These are phyloP conservation scores for Exserohilum turcica DNA, from an alignment of 2,329 filamentous ascomycete species.

Conservation along the genomic window DNA sequence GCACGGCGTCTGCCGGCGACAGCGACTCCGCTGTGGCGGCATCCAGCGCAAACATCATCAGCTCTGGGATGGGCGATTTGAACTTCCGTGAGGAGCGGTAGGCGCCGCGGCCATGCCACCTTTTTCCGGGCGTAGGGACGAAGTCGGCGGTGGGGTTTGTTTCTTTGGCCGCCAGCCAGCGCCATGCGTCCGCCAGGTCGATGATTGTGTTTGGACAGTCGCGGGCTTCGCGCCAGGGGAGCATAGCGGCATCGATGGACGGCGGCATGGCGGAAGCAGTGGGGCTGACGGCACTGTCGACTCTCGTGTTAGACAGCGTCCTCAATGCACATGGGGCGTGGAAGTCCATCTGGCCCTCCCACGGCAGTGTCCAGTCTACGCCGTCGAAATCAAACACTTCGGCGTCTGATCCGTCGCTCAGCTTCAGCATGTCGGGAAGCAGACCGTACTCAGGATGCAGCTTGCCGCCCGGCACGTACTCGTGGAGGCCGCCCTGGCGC, in stretches of 20 bases:
- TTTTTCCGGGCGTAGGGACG: background rate
- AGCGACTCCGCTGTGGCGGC: background rate
- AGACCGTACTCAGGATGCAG: constrained; percentile 21
- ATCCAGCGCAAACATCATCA: constrained; percentile 12
- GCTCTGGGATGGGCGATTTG: constrained; percentile 20
- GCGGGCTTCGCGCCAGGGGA: constrained; percentile 6
- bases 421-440: constrained; percentile 6
- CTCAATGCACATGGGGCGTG: background rate
- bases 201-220: constrained; percentile 23
- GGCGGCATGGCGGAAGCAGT: background rate
- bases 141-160: background rate
- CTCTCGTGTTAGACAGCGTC: background rate
- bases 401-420: constrained; percentile 23
- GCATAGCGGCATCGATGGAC: background rate
- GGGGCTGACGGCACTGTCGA: background rate
- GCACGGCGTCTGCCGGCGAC: background rate
- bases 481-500: constrained; percentile 18
- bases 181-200: constrained; percentile 24
- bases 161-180: constrained; percentile 18
- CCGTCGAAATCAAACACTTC: constrained; percentile 26
- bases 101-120: constrained; percentile 6
- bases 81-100: background rate
- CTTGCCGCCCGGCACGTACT: constrained; percentile 24
- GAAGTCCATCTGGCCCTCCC: constrained; percentile 8
- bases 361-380: constrained; percentile 17